Evolutionary conservation across 192 early-diverging fungal genomes (phyloP).

Genomic region (Linnemannia zychae): DNA sequence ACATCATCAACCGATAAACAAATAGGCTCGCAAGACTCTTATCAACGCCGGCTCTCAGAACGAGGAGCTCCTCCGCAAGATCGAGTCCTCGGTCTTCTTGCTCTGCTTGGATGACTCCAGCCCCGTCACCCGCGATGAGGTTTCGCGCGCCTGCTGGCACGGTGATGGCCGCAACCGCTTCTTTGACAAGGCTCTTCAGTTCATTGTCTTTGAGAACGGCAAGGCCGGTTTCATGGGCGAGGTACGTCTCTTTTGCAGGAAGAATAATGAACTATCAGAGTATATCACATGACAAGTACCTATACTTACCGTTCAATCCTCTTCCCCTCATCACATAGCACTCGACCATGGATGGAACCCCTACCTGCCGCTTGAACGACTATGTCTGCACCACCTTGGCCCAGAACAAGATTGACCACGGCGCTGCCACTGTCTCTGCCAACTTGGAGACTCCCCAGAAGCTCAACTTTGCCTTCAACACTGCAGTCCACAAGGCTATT

Average conservation of each 20-base stretch:
- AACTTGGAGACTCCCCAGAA: conserved; percentile 75
- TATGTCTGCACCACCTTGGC: conserved; percentile 74
- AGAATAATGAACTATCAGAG: no score
- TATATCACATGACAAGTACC: no score
- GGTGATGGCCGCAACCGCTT: conserved; percentile 97
- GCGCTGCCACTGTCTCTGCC: conserved; percentile 64
- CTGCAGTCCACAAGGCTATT: conserved; percentile 71
- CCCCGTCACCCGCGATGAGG: conserved; percentile 92
- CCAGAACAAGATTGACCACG: conserved; percentile 82
- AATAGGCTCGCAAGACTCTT: conserved; percentile 73
- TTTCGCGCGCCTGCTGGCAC: conserved; percentile 92
- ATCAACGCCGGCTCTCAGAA: conserved; percentile 77
- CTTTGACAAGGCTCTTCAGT: conserved; percentile 98
- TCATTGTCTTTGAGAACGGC: conserved; percentile 97
- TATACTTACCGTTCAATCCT: neutral
- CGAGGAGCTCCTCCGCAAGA: conserved; percentile 78
- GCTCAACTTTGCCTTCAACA: conserved; percentile 80
- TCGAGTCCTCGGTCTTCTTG: conserved; percentile 90
- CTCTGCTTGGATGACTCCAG: conserved; percentile 91
- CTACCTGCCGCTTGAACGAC: conserved; percentile 90
- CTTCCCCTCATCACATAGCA: conserved; percentile 58
- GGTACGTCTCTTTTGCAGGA: conserved; percentile 40
- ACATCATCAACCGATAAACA: neutral
- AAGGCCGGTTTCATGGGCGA: conserved; percentile 96
- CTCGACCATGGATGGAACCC: conserved; percentile 96